These are phyloP conservation scores for Fusarium sp. DNA, from an alignment of 2,329 filamentous ascomycete genomes.

Conservation along the genomic window DNA sequence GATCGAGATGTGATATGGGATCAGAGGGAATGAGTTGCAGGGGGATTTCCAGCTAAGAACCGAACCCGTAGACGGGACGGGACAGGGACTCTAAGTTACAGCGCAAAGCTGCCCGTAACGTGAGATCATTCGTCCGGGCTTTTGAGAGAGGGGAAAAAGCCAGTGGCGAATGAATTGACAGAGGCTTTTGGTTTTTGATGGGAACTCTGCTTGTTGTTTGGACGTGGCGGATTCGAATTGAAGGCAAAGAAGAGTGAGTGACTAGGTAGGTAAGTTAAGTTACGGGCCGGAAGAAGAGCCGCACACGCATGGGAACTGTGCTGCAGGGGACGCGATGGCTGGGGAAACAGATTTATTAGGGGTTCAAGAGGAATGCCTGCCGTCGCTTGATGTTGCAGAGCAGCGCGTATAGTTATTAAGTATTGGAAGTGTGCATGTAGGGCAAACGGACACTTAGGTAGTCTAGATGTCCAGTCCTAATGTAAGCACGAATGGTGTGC, in stretches of 20 bases:
- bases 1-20: slow-evolving; percentile 40
- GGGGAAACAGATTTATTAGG: not conserved
- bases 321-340: not conserved
- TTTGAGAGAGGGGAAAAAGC: slow-evolving; percentile 5
- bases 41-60: slow-evolving; percentile 37
- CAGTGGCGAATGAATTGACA: slow-evolving; percentile 12
- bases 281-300: slow-evolving; percentile 38
- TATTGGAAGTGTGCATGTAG: not conserved
- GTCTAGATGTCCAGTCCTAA: not conserved
- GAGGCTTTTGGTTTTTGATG: slow-evolving; percentile 16
- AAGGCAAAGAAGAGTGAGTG: slow-evolving; percentile 14
- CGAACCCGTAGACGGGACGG: slow-evolving; percentile 7
- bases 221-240: slow-evolving; percentile 26
- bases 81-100: slow-evolving; percentile 10
- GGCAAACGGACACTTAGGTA: not conserved
- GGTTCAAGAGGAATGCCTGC: not conserved
- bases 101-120: slow-evolving; percentile 6
- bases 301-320: slow-evolving; percentile 13
- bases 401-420: too few relatives aligned
- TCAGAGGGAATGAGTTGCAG: slow-evolving; percentile 36
- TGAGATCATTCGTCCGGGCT: slow-evolving; percentile 6
- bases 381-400: not conserved
- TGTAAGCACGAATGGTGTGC: slow-evolving; percentile 23
- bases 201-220: slow-evolving; percentile 15
- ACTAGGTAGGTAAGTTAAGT: slow-evolving; percentile 14